Base-by-base conservation (phyloP, 2,329 filamentous ascomycete species). In the Fusarium ramigenum region DNA sequence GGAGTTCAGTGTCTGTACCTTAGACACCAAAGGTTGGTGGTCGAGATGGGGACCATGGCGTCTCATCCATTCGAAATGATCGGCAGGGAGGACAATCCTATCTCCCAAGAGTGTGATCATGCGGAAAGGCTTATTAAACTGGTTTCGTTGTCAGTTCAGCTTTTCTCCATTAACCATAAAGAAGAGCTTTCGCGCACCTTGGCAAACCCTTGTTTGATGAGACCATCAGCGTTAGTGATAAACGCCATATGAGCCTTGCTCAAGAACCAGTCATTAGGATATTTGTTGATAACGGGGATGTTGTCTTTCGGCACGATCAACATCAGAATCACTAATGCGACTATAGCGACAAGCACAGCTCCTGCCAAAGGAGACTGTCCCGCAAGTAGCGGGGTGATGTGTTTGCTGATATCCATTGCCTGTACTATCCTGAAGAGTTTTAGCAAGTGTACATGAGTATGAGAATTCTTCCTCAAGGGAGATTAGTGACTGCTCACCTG, bases 1-100 rank as follows among this genome's bases (percentile, higher is more conserved):
- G 21, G 4, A 49, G 10, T 0, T 5, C 4, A 32, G 15, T 2
- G 3, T 12, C 1, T 18, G 1, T 49, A 49, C 46, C 46, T 49
- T 49, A 1, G 46, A 49, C 3, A 49, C 46, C 15, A 49, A 16
- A 15, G 46, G 46, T 28, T 49, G 46, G 28, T 49, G 46, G 4
- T 49, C 46, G 9, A 49, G 46, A 12, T 30, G 28, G 10, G 46
- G 28, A 18, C 46, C 46, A 49, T 49, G 46, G 7, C 46, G 46
- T 18, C 46, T 49, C 46, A 49, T 49, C 46, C 46, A 49, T n/a
- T 49, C 46, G 10, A 49, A 49, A 49, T 49, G 46, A 21, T 49
- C 46, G 4, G 28, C 46, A 7, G 46, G 46, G 15, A 49, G 46
- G 21, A 49, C 46, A n/a, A 49, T 49, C 11, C 28, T 49, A 12